Evolutionary conservation across 2,329 filamentous ascomycete species (phyloP), one percentile per base, ranked within the genome.

Genomic region (Paecilomyces niveus): DNA sequence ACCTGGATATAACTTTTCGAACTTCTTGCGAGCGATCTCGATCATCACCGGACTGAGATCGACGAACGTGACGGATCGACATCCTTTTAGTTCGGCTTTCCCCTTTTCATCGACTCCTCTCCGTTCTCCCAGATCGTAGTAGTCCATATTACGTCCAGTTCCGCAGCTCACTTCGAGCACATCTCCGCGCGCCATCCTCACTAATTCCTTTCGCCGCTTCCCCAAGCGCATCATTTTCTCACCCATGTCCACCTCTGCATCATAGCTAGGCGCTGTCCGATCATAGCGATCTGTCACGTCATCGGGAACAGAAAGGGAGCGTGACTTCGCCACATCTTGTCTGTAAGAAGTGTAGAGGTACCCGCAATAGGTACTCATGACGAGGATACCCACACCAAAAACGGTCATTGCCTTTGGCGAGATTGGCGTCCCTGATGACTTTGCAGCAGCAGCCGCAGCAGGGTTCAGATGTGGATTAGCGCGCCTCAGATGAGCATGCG

Each of bases 161-260:
- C 79, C 79, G 50, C 74, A 78, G 60, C 76, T 78, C 45, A 81
- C 77, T 65, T 81, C 79, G 4, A 81, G 70, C 7, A 80, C 78
- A 61, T 81, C 64, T 1, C 79, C 79, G 21, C 71, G 67, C 3
- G 78, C 78, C 59, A 71, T 68, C 7, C 66, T 63, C n/a, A 76
- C 68, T 2, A 81, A 68, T 39, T 74, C 70, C 26, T 68, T 68
- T n/a, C 79, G 72, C 60, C 76, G 74, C 35, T 63, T 63, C 18
- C 71, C 71, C 57, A 81, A 57, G 1, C 75, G 65, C 72, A 77
- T 78, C 2, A 75, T 63, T 57, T 67, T 72, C 63, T 81, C 79
- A 1, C 72, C 72, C 55, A 74, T 62, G 21, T 77, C 75, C 33
- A 81, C 76, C 55, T 78, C 75, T 5, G 72, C 71, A 64, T 81